Conservation (phyloP, 345 rosid genomes). For the Erysimum cheiranthoides region DNA sequence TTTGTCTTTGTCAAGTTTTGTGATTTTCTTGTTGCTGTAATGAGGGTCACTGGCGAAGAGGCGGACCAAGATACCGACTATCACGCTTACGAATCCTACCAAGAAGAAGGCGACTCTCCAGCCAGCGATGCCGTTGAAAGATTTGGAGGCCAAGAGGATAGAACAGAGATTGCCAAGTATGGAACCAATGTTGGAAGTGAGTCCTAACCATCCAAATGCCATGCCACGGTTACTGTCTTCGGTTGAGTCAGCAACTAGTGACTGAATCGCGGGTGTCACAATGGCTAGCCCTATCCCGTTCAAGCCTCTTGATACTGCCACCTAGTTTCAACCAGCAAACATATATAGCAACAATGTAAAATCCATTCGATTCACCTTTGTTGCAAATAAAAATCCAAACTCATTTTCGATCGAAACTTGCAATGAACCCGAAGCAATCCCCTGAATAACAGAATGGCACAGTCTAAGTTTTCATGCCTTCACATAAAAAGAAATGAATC, state of each 20-base stretch:
- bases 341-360: constrained; percentile 4
- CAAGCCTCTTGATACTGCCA: constrained; percentile 72
- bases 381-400: constrained; percentile 5
- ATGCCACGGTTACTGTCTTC: constrained; percentile 75
- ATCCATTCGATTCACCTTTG: neutral
- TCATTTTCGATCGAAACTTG: neutral
- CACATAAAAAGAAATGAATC: neutral
- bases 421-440: constrained; percentile 3
- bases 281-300: constrained; percentile 75
- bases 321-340: constrained; percentile 45
- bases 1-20: constrained; percentile 29
- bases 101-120: constrained; percentile 83
- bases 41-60: constrained; percentile 73
- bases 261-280: constrained; percentile 64
- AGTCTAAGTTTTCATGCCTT: neutral
- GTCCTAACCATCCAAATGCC: constrained; percentile 84
- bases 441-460: constrained; percentile 14
- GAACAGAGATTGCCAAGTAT: constrained; percentile 63
- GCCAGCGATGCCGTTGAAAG: constrained; percentile 72
- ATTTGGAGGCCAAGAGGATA: constrained; percentile 65
- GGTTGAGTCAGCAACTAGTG: constrained; percentile 79
- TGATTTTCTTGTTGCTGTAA: constrained; percentile 31
- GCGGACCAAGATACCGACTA: constrained; percentile 66
- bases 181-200: constrained; percentile 65
- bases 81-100: constrained; percentile 60